A percentile compares a stretch with the other conserved stretches of the same genome.
Conservation (phyloP, 2,329 filamentous ascomycete genomes). For the Ophiocordyceps unilateralis region DNA sequence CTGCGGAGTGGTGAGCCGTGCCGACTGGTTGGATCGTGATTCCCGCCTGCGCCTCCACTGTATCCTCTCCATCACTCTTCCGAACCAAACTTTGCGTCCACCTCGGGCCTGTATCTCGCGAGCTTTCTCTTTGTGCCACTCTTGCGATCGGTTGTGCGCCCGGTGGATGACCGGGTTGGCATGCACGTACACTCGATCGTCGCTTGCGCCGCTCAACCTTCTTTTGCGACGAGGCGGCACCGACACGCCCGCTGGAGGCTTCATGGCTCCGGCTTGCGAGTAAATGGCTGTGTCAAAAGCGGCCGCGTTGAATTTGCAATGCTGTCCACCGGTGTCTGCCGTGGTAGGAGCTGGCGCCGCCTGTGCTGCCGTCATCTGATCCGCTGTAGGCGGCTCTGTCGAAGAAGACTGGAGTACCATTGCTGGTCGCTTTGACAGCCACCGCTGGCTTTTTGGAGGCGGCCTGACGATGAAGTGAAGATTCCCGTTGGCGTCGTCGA, state of each 20-base stretch:
- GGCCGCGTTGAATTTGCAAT: conserved; percentile 5
- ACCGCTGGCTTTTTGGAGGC: background rate
- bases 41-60: conserved; percentile 10
- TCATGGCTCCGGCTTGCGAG: conserved; percentile 10
- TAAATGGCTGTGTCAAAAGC: conserved; percentile 24
- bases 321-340: too few species aligned
- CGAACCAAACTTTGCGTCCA: conserved; percentile 32
- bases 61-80: conserved; percentile 23
- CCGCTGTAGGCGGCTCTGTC: background rate
- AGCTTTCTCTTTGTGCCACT: conserved; percentile 30
- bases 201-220: conserved; percentile 2
- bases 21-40: conserved; percentile 1
- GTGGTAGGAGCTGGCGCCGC: background rate
- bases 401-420: background rate
- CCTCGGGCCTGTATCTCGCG: conserved; percentile 31
- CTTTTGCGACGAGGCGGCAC: conserved; percentile 1
- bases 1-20: conserved; percentile 9
- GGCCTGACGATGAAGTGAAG: background rate
- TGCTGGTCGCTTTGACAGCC: background rate
- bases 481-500: background rate
- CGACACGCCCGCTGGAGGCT: conserved; percentile 9
- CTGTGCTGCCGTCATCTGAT: background rate
- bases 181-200: conserved; percentile 21
- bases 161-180: conserved; percentile 35
- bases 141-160: conserved; percentile 21